Evolutionary conservation across 2,329 filamentous ascomycete species (phyloP), one percentile per base, ranked within the genome.

Genomic region (Parastagonospora nodorum): DNA sequence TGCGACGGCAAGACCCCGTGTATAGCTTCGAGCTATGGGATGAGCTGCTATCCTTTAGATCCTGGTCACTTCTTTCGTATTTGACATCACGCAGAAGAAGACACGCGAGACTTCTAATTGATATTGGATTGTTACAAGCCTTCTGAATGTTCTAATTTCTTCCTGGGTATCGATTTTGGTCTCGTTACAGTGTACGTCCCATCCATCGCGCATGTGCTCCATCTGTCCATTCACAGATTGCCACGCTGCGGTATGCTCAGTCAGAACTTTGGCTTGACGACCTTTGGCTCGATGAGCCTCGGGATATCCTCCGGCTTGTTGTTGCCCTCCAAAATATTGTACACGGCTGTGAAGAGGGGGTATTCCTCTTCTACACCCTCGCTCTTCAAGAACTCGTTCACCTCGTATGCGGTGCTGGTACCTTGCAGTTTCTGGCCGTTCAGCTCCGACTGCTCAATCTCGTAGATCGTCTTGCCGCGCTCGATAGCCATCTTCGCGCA

Each of bases 361-460:
- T 96, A 99, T 44, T 96, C 88, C 29, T 84, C 79, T 76, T 95
- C 92, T 58, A 88, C 77, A 1, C 88, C 89, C 60, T 89, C 83
- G 42, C 85, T 84, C 78, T 88, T 90, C 68, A 99, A 76, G 75
- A 97, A 97, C 42, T 82, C 86, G 77, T 96, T 90, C 36, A 99
- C 92, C 74, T 99, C 94, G 57, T 87, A 84, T 8, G 94, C 92
- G 2, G 94, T 99, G 63, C 88, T 88, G 0, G 92, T 97, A 32
- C 94, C 94, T 78, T 99, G 94, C 51, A 99, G 80, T 79, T 95
- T 96, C 81, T 99, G 94, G 11, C 94, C 94, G 71, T 99, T 97
- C 55, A 99, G 82, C 72, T 97, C 92, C 51, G 86, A 84, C 69
- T 84, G 83, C 80, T 99, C 94, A 37, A 99, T 87, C 74, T 97